These are phyloP conservation scores for Tagetes erecta DNA, from an alignment of 129 eudicot species.

Conservation along the genomic window DNA sequence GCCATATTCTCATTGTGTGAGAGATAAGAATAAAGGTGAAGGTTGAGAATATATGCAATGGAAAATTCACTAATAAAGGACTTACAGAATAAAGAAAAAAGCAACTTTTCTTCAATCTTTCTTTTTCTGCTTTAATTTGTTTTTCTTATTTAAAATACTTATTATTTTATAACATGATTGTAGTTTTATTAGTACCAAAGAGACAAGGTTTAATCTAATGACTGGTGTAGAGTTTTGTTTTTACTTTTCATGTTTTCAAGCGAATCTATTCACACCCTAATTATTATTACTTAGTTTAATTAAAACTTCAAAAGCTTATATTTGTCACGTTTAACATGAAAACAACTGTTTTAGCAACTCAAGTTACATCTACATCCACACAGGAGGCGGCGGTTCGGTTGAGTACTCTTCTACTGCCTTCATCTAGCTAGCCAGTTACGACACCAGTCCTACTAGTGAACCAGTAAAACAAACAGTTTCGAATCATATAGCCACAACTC, in stretches of 20 bases:
- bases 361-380: not conserved
- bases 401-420: no score
- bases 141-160: not conserved
- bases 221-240: no score
- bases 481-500: not conserved
- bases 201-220: constrained; percentile 1
- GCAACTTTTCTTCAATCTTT: constrained; percentile 30
- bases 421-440: no score
- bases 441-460: no score
- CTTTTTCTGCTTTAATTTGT: constrained; percentile 25
- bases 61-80: constrained; percentile 10
- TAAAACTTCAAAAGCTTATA: constrained; percentile 35
- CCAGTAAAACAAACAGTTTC: no score
- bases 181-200: constrained; percentile 12
- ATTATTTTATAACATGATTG: not conserved
- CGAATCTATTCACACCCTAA: constrained; percentile 17
- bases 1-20: constrained; percentile 23
- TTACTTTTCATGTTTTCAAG: not conserved
- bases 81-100: constrained; percentile 33
- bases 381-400: no score
- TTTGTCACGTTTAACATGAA: constrained; percentile 32
- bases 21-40: constrained; percentile 36
- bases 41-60: constrained; percentile 28
- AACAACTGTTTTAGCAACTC: not conserved
- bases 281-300: not conserved